Percentiles rank a stretch among this genome's conserved stretches.
phyloP scores from a whole-genome alignment of 306 rosid genomes.

The Prunus fruticosa region DNA sequence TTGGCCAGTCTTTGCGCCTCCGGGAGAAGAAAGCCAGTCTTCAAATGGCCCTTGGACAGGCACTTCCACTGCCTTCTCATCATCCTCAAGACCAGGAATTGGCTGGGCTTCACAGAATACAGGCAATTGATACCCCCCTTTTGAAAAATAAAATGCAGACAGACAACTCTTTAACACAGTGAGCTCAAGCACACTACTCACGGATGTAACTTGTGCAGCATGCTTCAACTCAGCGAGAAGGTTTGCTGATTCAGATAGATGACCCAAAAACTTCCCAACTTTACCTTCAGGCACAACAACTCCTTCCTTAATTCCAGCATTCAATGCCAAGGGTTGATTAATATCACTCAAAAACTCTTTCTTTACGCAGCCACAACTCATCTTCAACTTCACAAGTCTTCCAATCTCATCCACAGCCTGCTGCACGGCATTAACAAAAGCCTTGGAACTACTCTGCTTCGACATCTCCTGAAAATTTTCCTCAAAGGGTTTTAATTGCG shows the following conservation, averaged over 20 bases:
- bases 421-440: slow-evolving; percentile 57
- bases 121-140: slow-evolving; percentile 58
- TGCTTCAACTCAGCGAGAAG: slow-evolving; percentile 57
- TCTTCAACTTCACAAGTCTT: slow-evolving; percentile 45
- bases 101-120: slow-evolving; percentile 40
- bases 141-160: slow-evolving; percentile 46
- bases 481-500: slow-evolving; percentile 64
- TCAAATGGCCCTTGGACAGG: slow-evolving; percentile 56
- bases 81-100: slow-evolving; percentile 65
- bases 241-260: slow-evolving; percentile 35
- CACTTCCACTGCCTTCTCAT: slow-evolving; percentile 31
- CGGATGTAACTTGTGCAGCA: slow-evolving; percentile 23
- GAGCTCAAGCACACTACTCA: slow-evolving; percentile 43
- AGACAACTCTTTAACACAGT: slow-evolving; percentile 45
- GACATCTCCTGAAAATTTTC: slow-evolving; percentile 58
- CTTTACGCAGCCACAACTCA: slow-evolving; percentile 32
- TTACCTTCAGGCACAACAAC: slow-evolving; percentile 50
- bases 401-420: slow-evolving; percentile 63
- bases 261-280: slow-evolving; percentile 33
- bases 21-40: slow-evolving; percentile 37
- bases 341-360: slow-evolving; percentile 22
- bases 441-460: slow-evolving; percentile 41
- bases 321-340: slow-evolving; percentile 22
- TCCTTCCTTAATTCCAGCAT: slow-evolving; percentile 70
- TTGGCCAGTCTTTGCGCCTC: slow-evolving; percentile 29